Base-by-base conservation (phyloP, 176 grass and related monocot genomes). In the Carex parvula region DNA sequence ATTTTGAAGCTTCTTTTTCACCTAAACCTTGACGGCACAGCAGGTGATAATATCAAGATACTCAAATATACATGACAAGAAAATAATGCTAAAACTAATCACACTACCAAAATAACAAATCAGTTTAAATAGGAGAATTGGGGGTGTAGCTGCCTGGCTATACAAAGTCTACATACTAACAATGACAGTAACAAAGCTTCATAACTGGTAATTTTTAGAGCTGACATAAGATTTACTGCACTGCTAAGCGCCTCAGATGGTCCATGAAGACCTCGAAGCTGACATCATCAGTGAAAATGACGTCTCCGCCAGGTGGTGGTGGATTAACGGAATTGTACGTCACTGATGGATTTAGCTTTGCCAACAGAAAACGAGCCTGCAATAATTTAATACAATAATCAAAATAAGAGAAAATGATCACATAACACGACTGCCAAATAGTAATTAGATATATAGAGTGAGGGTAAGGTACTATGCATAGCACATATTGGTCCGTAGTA, bases 251-350 rank as follows among this genome's bases (percentile, higher is more conserved):
- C 64, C 92, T 92, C 55, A 98, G 95, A 91, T 94, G 95, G 85
- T 98, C 95, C 87, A 92, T 91, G 86, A 94, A 98, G 79, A 98
- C 89, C 79, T 94, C 72, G 21, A 98, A 94, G 86, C 95, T 98
- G 64, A 92, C 95, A 32, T 98, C 95, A 84, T 98, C 92, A 15
- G 92, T 98, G 89, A 98, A 98, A 91, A 98, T 81, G 67, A 94
- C 32, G 81, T 98, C 95, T 65, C 92, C 92, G 50, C 95, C 95
- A 53, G 92, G 89, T 6, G 89, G 78, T 0, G 92, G 82, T 67
- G 90, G 84, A 83, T 89, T 91, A 70, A 91, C 83, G 2, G 90
- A 97, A 84, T 92, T 94, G 79, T 94, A 91, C 11, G 91, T 86
- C 39, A 94, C 86, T 1, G 95, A 98, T 78, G 95, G 95, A 70